Percentiles rank a stretch among this genome's conserved stretches.
These are phyloP conservation scores for Glycine latifolia DNA, from an alignment of 306 rosid genomes.

Conservation along the genomic window DNA sequence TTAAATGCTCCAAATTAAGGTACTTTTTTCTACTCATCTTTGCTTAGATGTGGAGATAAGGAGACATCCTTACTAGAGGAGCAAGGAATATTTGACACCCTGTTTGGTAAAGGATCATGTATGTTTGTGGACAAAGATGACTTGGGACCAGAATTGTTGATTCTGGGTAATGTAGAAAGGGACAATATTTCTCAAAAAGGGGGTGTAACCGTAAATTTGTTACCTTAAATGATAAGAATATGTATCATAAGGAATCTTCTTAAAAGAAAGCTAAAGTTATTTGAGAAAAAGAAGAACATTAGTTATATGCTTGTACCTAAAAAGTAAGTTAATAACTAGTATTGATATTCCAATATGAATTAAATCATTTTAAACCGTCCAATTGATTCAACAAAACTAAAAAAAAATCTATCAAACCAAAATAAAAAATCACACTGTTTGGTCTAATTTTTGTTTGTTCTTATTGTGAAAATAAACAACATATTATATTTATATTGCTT, in stretches of 20 bases:
- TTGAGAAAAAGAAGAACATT: background rate
- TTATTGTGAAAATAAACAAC: too few relatives aligned
- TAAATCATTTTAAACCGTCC: too few relatives aligned
- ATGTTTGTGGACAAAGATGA: conserved; percentile 30
- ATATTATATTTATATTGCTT: too few relatives aligned
- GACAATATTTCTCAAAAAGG: conserved; percentile 4
- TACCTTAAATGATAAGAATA: background rate
- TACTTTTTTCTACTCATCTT: conserved; percentile 14
- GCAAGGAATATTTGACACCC: conserved; percentile 18
- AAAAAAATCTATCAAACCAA: too few relatives aligned
- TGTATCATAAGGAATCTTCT: background rate
- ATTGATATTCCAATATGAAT: too few relatives aligned
- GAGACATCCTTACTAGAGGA: conserved; percentile 29
- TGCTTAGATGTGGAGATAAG: conserved; percentile 24
- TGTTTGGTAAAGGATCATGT: conserved; percentile 33
- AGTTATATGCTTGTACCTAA: too few relatives aligned
- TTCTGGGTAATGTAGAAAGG: conserved; percentile 14
- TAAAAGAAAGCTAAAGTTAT: background rate
- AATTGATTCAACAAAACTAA: too few relatives aligned
- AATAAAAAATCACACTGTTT: too few relatives aligned
- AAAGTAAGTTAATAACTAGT: too few relatives aligned
- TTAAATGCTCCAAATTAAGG: conserved; percentile 29
- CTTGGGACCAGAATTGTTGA: conserved; percentile 17
- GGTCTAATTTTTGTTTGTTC: too few relatives aligned
- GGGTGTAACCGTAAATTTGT: background rate